Evolutionary conservation across 768 basidiomycete genomes (phyloP).

Genomic region (Russula brevipes): DNA sequence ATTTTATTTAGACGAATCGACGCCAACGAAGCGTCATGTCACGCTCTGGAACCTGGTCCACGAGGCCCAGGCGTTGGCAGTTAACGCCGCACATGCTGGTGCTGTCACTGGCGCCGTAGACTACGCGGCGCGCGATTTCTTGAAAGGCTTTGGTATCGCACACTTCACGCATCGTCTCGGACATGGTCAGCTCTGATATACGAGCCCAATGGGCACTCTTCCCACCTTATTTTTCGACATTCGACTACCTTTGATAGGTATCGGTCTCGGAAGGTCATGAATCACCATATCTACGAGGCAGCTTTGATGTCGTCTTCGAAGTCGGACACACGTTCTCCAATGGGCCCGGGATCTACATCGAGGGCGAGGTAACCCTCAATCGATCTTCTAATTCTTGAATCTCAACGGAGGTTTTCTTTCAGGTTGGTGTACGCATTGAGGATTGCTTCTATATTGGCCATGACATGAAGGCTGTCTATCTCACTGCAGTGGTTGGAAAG

Average conservation of each 20-base stretch:
- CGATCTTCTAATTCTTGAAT: constrained; percentile 3
- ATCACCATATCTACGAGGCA: constrained; percentile 71
- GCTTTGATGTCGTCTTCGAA: constrained; percentile 51
- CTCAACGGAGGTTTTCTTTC: constrained; percentile 2
- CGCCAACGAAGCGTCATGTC: constrained; percentile 48
- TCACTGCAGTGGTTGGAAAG: constrained; percentile 64
- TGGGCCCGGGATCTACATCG: constrained; percentile 75
- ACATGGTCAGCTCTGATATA: constrained; percentile 45
- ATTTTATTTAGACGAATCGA: constrained; percentile 54
- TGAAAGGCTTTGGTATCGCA: constrained; percentile 43
- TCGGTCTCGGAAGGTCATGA: constrained; percentile 76
- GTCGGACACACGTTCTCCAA: constrained; percentile 74
- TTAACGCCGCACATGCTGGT: constrained; percentile 43
- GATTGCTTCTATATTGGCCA: constrained; percentile 70
- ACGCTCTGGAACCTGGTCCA: constrained; percentile 63
- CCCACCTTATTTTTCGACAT: not conserved
- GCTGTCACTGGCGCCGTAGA: constrained; percentile 54
- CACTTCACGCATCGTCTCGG: constrained; percentile 79
- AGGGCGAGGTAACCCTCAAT: constrained; percentile 46
- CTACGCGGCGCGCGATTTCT: constrained; percentile 49
- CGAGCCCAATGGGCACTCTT: too few species aligned
- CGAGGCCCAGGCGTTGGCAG: constrained; percentile 55
- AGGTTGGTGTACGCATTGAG: constrained; percentile 78
- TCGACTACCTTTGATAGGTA: constrained; percentile 45
- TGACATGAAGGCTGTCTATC: constrained; percentile 48